Evolutionary conservation across 257 asterid genomes (phyloP).

Genomic region (Asclepias syriaca): DNA sequence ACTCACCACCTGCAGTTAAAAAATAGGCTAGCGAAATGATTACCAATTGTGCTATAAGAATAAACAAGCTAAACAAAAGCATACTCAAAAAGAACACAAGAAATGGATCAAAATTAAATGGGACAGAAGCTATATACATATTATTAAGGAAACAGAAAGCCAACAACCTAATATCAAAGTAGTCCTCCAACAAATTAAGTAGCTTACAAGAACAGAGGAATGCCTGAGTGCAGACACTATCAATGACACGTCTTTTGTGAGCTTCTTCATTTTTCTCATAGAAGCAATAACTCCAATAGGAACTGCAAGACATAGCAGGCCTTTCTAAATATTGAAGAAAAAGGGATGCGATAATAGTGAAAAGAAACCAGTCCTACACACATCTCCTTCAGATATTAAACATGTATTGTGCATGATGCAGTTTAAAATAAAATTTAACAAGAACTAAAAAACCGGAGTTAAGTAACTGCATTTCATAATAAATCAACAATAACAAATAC

Average conservation of each 20-base stretch:
- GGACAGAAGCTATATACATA: not conserved
- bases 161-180: not conserved
- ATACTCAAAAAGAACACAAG: not conserved
- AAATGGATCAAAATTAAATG: not conserved
- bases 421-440: not conserved
- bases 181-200: constrained; percentile 12
- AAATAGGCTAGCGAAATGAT: constrained; percentile 12
- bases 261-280: constrained; percentile 82
- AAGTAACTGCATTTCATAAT: not conserved
- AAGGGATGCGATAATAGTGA: not conserved
- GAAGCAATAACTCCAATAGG: constrained; percentile 85
- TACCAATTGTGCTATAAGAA: not conserved
- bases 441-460: not conserved
- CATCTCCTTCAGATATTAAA: constrained; percentile 2
- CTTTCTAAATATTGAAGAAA: constrained; percentile 19
- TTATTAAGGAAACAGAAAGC: not conserved
- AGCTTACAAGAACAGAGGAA: constrained; percentile 73
- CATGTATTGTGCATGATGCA: not conserved
- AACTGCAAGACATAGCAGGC: constrained; percentile 49
- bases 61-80: not conserved
- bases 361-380: not conserved
- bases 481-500: not conserved
- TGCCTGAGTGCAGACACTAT: constrained; percentile 75
- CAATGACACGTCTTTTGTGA: constrained; percentile 54
- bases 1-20: constrained; percentile 67